Percentiles rank a stretch among this genome's conserved stretches.
These are phyloP conservation scores for Oxyria digyna DNA, from an alignment of 148 eudicot genomes.

Conservation along the genomic window DNA sequence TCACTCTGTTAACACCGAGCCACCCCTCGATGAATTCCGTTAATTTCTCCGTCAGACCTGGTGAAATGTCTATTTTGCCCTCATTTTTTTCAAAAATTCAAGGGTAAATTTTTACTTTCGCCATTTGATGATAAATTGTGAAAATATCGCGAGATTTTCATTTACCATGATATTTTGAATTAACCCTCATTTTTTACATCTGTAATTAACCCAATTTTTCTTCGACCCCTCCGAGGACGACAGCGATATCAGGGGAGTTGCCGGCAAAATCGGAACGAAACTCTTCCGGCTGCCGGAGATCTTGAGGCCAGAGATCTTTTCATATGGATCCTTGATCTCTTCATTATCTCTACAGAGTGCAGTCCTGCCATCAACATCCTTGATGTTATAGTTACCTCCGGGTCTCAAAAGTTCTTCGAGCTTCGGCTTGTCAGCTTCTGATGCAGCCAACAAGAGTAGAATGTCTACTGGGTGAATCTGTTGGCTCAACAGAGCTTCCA, in stretches of 20 bases:
- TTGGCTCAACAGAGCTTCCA: constrained; percentile 73
- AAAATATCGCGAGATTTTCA: too few relatives aligned
- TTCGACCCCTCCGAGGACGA: constrained; percentile 11
- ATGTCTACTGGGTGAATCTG: constrained; percentile 92
- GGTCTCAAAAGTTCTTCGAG: constrained; percentile 79
- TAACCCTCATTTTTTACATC: too few relatives aligned
- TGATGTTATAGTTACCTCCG: constrained; percentile 63
- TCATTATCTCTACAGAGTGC: constrained; percentile 59
- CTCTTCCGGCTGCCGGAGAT: background rate
- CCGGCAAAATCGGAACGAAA: background rate
- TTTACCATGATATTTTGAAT: too few relatives aligned
- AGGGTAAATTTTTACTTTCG: too few relatives aligned
- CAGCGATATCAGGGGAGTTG: background rate
- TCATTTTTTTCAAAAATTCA: too few relatives aligned
- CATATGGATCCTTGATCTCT: constrained; percentile 41
- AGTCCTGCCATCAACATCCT: constrained; percentile 72
- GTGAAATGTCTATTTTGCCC: too few relatives aligned
- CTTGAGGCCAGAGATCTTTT: background rate
- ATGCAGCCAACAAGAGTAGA: constrained; percentile 70
- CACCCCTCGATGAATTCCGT: too few relatives aligned
- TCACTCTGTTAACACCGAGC: too few relatives aligned
- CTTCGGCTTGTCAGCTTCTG: constrained; percentile 83
- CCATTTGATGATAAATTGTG: too few relatives aligned
- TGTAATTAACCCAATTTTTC: constrained; percentile 32
- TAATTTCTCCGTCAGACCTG: too few relatives aligned